Base-by-base conservation (phyloP, 225 moss, liverwort and hornwort species). In the Anthoceros angustus region DNA sequence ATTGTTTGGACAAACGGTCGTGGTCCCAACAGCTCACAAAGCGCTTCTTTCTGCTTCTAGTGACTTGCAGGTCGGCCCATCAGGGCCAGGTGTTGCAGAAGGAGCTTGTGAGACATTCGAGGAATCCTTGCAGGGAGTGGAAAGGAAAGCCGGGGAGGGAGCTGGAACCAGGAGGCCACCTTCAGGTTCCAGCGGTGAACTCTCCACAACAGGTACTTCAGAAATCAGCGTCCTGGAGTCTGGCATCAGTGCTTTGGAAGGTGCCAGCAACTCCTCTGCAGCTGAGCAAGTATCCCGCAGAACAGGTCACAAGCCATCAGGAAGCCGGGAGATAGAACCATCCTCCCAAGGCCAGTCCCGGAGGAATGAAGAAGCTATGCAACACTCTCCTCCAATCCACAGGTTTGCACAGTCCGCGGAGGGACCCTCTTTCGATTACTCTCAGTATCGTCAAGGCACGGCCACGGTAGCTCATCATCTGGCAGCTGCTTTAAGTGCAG, bases 251-350 rank as follows among this genome's bases (percentile, higher is more conserved):
- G 55, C 23, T 23, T 4, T 55, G 8, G 55, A 55, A 55, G 55
- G 55, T 18, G 55, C n/a, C 8, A 55, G 55, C 14, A 23, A 55
- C 14, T 55, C 55, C n/a, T 7, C 7, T 55, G 55, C 55, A 15
- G 55, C 16, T 20, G 7, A 9, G 18, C 55, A 23, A 55, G n/a
- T 23, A 15, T 7, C 0, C 23, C n/a, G 18, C 79, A 82, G 75
- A 62, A 65, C 23, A 77, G n/a, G 32, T 32, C 66, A 62, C 38
- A 16, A 70, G 79, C 72, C 81, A 84, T 72, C 80, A 83, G 66
- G 80, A 74, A 42, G 78, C 74, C 25, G 41, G 38, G 39, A 25
- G 42, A 32, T 78, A 71, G 42, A 70, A 74, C 43, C 77, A 79
- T 63, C 73, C 24, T 14, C 32, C 71, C 6, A 75, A 70, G 64